A percentile compares a stretch with the other conserved stretches of the same genome.
Conservation (phyloP, 2,329 filamentous ascomycete species). For the Fusarium sp. region DNA sequence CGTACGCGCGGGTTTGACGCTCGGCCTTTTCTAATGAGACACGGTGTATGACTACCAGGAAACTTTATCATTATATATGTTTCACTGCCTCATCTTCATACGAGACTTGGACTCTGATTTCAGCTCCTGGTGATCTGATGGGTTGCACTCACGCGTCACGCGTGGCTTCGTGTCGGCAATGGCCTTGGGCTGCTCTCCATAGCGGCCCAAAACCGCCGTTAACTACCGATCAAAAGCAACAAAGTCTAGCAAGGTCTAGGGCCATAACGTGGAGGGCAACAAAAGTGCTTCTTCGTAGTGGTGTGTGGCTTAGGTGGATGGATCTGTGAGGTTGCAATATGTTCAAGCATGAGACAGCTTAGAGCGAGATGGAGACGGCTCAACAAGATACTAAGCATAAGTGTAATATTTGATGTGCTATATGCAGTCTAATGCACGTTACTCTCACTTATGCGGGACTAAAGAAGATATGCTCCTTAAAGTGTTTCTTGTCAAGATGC, state of each 20-base stretch:
- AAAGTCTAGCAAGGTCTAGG: not conserved
- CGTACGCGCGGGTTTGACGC: not conserved
- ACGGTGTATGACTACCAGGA: not conserved
- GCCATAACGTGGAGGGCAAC: not conserved
- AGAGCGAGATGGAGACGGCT: accelerated
- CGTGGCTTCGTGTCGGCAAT: not conserved
- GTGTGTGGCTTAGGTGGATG: not conserved
- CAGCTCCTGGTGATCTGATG: not conserved
- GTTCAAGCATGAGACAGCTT: not conserved
- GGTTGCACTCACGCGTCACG: not conserved
- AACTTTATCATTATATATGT: not conserved
- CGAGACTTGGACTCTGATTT: not conserved
- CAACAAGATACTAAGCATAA: not conserved
- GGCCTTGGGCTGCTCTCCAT: not conserved
- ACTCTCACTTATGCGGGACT: not conserved
- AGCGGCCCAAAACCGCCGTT: not conserved
- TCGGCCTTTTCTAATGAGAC: not conserved
- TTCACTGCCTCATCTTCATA: not conserved
- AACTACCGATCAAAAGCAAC: not conserved
- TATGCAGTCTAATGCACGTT: not conserved
- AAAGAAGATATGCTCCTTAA: not conserved
- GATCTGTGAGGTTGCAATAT: not conserved
- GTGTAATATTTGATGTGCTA: not conserved
- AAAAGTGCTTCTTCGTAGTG: not conserved
- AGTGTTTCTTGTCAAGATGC: not conserved